phyloP scores from a whole-genome alignment of 176 grass and related monocot species.

The Raddia distichophylla region DNA sequence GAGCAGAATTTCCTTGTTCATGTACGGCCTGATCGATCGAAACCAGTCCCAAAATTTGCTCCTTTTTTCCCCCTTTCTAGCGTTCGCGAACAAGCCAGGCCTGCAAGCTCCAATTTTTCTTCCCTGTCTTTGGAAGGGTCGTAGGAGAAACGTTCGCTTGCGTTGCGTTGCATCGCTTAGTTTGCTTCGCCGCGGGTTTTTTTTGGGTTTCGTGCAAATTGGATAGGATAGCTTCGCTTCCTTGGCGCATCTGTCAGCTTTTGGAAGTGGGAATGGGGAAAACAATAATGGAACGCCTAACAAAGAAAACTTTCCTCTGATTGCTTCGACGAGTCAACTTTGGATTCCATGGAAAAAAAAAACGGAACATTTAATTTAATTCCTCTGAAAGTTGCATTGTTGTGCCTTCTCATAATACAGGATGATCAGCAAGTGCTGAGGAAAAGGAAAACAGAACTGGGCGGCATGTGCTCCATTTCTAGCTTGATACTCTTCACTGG shows the following conservation, averaged over 20 bases:
- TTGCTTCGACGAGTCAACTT: conserved; percentile 26
- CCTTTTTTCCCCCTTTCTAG: neutral
- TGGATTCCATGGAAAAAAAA: conserved; percentile 14
- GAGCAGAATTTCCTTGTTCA: neutral
- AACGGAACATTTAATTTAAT: too few relatives aligned
- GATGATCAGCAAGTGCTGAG: conserved; percentile 73
- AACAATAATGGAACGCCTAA: neutral
- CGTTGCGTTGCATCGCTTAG: neutral
- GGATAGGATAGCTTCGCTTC: conserved; percentile 30
- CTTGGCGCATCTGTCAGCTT: neutral
- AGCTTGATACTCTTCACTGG: conserved; percentile 76
- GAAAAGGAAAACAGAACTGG: conserved; percentile 95
- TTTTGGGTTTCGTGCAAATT: conserved; percentile 19
- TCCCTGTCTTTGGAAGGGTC: neutral
- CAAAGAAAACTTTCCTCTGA: conserved; percentile 3
- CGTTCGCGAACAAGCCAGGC: neutral
- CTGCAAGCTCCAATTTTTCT: conserved; percentile 5
- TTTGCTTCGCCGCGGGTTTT: conserved; percentile 35
- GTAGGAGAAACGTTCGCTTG: neutral
- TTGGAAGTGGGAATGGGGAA: too few relatives aligned
- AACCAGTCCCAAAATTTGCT: neutral
- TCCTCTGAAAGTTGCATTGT: conserved; percentile 11
- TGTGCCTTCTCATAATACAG: conserved; percentile 50
- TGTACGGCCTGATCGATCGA: neutral
- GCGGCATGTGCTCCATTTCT: conserved; percentile 76